A percentile compares a stretch with the other conserved stretches of the same genome.
These are phyloP conservation scores for Chloris gayana DNA, from an alignment of 176 grass and related monocot species.

Conservation along the genomic window DNA sequence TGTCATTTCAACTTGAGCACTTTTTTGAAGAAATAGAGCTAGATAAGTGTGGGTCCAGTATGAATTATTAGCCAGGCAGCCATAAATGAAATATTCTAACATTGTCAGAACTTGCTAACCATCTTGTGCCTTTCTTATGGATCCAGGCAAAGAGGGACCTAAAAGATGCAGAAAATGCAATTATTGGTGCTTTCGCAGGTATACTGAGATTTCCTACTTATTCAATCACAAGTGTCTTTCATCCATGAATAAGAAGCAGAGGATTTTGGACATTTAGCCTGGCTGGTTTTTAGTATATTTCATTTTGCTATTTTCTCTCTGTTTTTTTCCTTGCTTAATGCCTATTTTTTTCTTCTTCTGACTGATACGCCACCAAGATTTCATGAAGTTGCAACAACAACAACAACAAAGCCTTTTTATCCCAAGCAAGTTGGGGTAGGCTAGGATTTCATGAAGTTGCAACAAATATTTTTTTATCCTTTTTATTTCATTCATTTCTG, in stretches of 20 bases:
- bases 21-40: neutral
- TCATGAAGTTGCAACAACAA: slow-evolving; percentile 2
- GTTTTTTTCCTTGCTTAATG: neutral
- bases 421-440: no score
- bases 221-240: neutral
- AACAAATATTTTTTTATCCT: no score
- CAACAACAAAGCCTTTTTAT: no score
- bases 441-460: slow-evolving; percentile 3
- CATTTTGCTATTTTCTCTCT: neutral
- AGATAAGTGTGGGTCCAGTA: neutral
- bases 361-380: neutral
- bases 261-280: no score
- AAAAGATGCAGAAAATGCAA: slow-evolving; percentile 76
- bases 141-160: slow-evolving; percentile 80
- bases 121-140: neutral
- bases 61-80: neutral
- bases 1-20: neutral
- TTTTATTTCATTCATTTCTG: neutral
- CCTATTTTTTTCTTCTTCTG: neutral
- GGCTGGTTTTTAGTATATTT: neutral
- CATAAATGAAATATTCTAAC: neutral
- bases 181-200: slow-evolving; percentile 85
- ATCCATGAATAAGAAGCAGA: neutral
- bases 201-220: slow-evolving; percentile 14
- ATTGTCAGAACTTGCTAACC: neutral